Percentiles rank a stretch among this genome's conserved stretches.
Conservation (phyloP, 768 basidiomycete species). For the Solioccasus polychromus region DNA sequence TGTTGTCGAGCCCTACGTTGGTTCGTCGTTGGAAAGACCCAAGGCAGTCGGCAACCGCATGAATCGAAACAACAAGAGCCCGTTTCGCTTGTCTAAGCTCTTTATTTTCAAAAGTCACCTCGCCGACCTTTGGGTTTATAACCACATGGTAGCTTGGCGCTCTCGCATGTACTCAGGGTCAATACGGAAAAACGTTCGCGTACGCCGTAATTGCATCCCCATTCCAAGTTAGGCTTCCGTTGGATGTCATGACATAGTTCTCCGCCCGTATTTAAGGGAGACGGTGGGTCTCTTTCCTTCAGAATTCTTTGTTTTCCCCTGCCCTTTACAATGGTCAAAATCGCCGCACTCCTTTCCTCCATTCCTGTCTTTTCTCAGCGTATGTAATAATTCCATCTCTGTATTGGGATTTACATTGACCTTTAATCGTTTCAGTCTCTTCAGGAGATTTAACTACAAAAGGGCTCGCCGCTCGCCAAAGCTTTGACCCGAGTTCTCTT, state of each 20-base stretch:
- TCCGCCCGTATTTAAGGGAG: constrained; percentile 2
- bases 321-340: constrained; percentile 21
- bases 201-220: neutral
- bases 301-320: neutral
- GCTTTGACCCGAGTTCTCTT: constrained; percentile 1
- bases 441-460: neutral
- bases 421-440: neutral
- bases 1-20: too few species aligned
- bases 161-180: neutral
- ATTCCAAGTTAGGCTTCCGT: neutral
- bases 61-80: too few species aligned
- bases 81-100: too few species aligned
- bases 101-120: too few species aligned
- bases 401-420: neutral
- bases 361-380: constrained; percentile 11
- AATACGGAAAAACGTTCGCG: neutral
- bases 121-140: too few species aligned
- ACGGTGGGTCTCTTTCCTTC: neutral
- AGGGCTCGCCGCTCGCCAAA: constrained; percentile 23
- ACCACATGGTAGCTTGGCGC: neutral
- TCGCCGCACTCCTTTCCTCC: constrained; percentile 14
- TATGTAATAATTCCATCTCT: constrained; percentile 1
- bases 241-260: neutral
- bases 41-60: too few species aligned
- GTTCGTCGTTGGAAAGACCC: too few species aligned